These are phyloP conservation scores for Penicillium griseofulvum DNA, from an alignment of 2,329 filamentous ascomycete species.

Conservation along the genomic window DNA sequence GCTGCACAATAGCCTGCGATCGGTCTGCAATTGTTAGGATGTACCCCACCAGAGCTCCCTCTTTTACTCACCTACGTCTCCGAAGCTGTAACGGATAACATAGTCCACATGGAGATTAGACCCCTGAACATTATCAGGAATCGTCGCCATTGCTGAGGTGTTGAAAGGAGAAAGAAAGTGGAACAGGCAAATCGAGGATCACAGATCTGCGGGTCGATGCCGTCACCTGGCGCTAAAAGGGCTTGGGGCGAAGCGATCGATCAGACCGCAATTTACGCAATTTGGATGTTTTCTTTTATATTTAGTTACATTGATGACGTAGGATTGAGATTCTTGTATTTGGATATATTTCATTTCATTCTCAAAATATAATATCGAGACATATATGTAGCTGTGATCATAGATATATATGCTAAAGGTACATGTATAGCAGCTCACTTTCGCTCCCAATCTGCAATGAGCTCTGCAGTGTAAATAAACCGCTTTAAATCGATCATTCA, in stretches of 20 bases:
- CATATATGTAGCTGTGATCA: background rate
- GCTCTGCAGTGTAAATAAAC: background rate
- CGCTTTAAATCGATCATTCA: background rate
- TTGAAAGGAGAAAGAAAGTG: slow-evolving; percentile 6
- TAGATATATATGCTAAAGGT: background rate
- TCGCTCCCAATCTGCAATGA: background rate
- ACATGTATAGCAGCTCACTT: background rate
- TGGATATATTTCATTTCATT: background rate
- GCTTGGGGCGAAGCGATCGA: slow-evolving; percentile 6
- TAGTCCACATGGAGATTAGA: slow-evolving; percentile 77
- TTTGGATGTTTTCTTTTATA: background rate
- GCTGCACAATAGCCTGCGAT: slow-evolving; percentile 67
- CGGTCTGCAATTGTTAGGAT: slow-evolving; percentile 52
- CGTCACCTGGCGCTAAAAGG: slow-evolving; percentile 17
- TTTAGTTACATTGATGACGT: background rate
- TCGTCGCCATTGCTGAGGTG: slow-evolving; percentile 28
- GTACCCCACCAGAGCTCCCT: background rate
- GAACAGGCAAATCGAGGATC: slow-evolving; percentile 3
- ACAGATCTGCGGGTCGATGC: slow-evolving; percentile 14
- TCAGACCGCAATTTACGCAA: background rate
- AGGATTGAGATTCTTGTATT: background rate
- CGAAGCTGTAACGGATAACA: slow-evolving; percentile 77
- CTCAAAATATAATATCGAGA: background rate
- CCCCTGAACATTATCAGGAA: slow-evolving; percentile 33
- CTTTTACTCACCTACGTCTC: slow-evolving; percentile 56